These are phyloP conservation scores for Juglanconis juglandina DNA, from an alignment of 2,329 filamentous ascomycete species.

Conservation along the genomic window DNA sequence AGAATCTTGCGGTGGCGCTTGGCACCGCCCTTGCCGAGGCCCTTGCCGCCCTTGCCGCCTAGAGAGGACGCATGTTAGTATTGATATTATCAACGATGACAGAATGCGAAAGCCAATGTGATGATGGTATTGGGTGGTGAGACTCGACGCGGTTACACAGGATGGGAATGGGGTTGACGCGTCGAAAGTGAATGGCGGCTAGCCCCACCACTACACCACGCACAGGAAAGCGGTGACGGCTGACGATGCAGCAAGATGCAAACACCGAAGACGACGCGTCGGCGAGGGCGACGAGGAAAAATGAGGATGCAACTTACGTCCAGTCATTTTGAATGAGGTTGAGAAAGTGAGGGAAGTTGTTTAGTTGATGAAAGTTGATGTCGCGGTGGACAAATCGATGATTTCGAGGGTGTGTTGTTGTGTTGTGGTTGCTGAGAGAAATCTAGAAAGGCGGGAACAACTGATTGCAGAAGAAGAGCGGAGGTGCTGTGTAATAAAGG, in stretches of 20 bases:
- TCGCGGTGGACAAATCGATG: slow-evolving; percentile 29
- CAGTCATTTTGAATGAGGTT: slow-evolving; percentile 60
- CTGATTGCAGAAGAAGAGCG: neutral
- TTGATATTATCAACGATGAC: slow-evolving; percentile 31
- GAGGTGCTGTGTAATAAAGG: too few species aligned
- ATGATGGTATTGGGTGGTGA: slow-evolving; percentile 11
- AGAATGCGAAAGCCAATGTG: neutral
- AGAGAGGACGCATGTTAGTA: slow-evolving; percentile 43
- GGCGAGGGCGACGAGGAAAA: slow-evolving; percentile 2
- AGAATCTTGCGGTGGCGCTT: slow-evolving; percentile 99
- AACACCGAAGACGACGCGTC: neutral
- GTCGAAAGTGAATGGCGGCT: slow-evolving; percentile 21
- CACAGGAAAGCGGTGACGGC: slow-evolving; percentile 19
- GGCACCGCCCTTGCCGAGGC: slow-evolving; percentile 95
- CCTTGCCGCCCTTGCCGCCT: slow-evolving; percentile 96
- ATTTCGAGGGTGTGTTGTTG: slow-evolving; percentile 27
- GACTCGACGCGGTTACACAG: slow-evolving; percentile 13
- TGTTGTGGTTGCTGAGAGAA: slow-evolving; percentile 29
- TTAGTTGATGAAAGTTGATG: slow-evolving; percentile 29
- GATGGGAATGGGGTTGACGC: slow-evolving; percentile 26
- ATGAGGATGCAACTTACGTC: slow-evolving; percentile 29
- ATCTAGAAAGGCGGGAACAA: slow-evolving; percentile 16
- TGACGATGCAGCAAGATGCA: slow-evolving; percentile 11
- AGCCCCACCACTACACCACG: slow-evolving; percentile 24
- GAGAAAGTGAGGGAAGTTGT: slow-evolving; percentile 19